Base-by-base conservation (phyloP, 2,329 filamentous ascomycete genomes). In the Ophiostoma triangulosporum region DNA sequence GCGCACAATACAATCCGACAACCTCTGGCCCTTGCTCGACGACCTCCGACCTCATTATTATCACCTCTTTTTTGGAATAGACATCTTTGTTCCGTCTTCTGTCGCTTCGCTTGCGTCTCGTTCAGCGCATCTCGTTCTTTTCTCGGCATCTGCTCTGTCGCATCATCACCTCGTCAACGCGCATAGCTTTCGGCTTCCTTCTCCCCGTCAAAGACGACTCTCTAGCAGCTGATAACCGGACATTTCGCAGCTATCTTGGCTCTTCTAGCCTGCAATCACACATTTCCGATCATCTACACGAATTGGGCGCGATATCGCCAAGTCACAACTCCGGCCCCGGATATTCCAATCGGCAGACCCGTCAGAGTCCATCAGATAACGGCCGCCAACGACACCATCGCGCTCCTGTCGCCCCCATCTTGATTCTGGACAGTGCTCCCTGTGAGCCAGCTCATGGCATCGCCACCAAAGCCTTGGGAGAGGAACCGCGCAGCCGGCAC, bases 391-490 rank as follows among this genome's bases (percentile, higher is more conserved):
- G n/a, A 24, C 7, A 24, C 22, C 24, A n/a, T n/a, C 12, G 14
- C 4, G 9, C 12, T 29, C 43, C 17, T n/a, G n/a, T n/a, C n/a
- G n/a, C n/a, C n/a, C n/a, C 15, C 6, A 29, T 46, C n/a, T 29
- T 24, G 17, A 22, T 14, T 50, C 20, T 11, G 11, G 12, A 35
- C 11, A 20, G 36, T 38, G 52, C 40, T 48, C n/a, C 51, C 51
- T 49, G 60, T 60, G 50, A 45, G 43, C 43, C 43, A 29, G 58
- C 57, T n/a, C 58, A 82, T 82, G 76, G 78, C 78, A 59, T 96
- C 91, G 68, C 93, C 93, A 65, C 93, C 93, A 54, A 98, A 98
- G 72, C 93, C 93, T 48, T 98, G 93, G 93, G 93, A 98, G 72
- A 80, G 84, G 68, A 78, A 83, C 60, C 85, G 84, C 69, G 78